Conservation (phyloP, 352 stramenopile genomes). For the Globisporangium heterothallicum region DNA sequence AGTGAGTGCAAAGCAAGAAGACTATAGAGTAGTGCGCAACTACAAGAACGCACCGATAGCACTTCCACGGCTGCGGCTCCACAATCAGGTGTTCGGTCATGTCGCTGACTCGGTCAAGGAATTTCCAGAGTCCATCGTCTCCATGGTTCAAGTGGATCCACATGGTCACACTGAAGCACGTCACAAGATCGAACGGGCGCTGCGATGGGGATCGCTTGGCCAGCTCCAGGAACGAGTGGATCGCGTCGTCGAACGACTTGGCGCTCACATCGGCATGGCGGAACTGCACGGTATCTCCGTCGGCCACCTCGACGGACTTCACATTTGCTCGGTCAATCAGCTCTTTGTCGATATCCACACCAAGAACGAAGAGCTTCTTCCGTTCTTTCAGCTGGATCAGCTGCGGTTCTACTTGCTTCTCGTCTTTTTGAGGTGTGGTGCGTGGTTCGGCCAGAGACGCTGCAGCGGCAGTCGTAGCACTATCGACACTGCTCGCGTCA, state of each 20-base stretch:
- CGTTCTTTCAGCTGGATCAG: constrained; percentile 17
- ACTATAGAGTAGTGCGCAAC: too few relatives aligned
- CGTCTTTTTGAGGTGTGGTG: background rate
- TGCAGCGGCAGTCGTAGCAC: background rate
- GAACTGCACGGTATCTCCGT: constrained; percentile 47
- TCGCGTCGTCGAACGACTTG: constrained; percentile 33
- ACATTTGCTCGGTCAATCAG: constrained; percentile 49
- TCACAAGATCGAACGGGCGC: constrained; percentile 64
- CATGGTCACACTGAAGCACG: constrained; percentile 84
- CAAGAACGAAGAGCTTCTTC: constrained; percentile 50
- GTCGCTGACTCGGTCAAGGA: constrained; percentile 54
- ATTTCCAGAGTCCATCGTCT: constrained; percentile 71
- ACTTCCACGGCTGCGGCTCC: constrained; percentile 83
- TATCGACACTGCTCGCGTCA: too few relatives aligned
- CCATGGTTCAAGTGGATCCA: constrained; percentile 87
- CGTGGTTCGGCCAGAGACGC: too few relatives aligned
- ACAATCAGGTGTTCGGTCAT: constrained; percentile 70
- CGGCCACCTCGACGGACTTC: constrained; percentile 25
- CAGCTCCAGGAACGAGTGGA: constrained; percentile 35
- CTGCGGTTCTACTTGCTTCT: background rate
- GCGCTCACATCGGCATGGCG: constrained; percentile 50
- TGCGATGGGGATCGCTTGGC: constrained; percentile 29
- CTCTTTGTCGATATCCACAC: constrained; percentile 70
- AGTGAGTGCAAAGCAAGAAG: background rate
- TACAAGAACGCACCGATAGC: constrained; percentile 57